Base-by-base conservation (phyloP, 1,284 basidiomycete species). In the Acaromyces ingoldii region DNA sequence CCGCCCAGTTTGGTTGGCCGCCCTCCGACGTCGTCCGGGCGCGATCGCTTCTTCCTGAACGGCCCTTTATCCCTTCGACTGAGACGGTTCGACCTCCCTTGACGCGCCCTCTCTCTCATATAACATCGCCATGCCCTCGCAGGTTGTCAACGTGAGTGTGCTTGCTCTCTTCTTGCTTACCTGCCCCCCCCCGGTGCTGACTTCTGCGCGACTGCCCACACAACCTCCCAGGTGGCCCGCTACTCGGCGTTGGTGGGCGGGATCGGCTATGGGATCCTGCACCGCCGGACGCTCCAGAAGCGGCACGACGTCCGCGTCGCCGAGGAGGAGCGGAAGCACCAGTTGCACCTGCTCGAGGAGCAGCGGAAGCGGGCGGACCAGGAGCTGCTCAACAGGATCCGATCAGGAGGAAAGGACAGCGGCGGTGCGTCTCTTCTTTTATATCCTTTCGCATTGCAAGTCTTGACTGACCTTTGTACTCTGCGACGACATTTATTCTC, bases 171-270 rank as follows among this genome's bases (percentile, higher is more conserved):
- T 29, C 7, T n/a, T 24, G 33, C 15, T 37, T n/a, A 3, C 17
- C 26, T 24, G 11, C 10, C 7, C 33, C 37, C 13, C 42, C 24
- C 45, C 24, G 17, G 13, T 28, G 3, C 53, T 51, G 24, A 21
- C 24, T 24, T 24, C 17, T 22, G 4, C 37, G 13, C 21, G 4
- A 19, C 26, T 7, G 11, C 9, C 25, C 30, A 17, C 31, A 21
- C 25, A 2, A 15, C 17, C 11, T 21, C 15, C 15, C 51, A 98
- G 93, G 92, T 96, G 76, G 88, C 88, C 72, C 89, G 93, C 71
- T 98, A 96, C 79, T 86, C 91, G 33, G 91, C 93, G 49, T 84
- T 98, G 65, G 79, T 87, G 61, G 82, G 83, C 51, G 93, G 93
- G 75, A 83, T 96, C 69, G 80, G 86, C 76, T 98, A 97, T 78